Evolutionary conservation across 2,329 filamentous ascomycete genomes (phyloP).

Genomic region (Ceratocystiopsis brevicomis): DNA sequence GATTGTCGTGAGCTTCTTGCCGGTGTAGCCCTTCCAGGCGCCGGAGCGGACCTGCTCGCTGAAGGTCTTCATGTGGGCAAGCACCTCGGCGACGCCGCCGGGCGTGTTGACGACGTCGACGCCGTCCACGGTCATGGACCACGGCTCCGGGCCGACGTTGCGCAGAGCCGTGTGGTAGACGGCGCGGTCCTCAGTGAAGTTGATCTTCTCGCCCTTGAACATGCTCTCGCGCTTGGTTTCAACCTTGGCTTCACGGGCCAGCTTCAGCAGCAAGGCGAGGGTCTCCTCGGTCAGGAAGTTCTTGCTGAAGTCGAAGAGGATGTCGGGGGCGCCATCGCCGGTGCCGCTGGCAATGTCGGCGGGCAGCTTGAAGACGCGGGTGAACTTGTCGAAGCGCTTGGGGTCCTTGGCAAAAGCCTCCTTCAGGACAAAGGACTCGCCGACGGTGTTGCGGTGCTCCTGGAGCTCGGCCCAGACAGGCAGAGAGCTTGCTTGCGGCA

Average conservation of each 20-base stretch:
- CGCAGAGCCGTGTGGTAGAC: slow-evolving; percentile 91
- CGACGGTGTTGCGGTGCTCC: slow-evolving; percentile 69
- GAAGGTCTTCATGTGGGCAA: slow-evolving; percentile 97
- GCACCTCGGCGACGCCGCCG: slow-evolving; percentile 73
- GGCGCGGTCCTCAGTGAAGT: slow-evolving; percentile 92
- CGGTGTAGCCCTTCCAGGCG: slow-evolving; percentile 91
- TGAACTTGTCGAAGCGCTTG: slow-evolving; percentile 77
- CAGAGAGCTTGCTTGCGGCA: slow-evolving; percentile 75
- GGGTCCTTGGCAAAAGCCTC: slow-evolving; percentile 82
- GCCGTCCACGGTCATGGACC: slow-evolving; percentile 70
- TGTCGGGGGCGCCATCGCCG: slow-evolving; percentile 41
- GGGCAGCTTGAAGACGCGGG: slow-evolving; percentile 63
- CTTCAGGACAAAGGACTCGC: slow-evolving; percentile 81
- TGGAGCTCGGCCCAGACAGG: slow-evolving; percentile 80
- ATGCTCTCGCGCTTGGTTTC: slow-evolving; percentile 92
- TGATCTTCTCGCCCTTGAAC: slow-evolving; percentile 97
- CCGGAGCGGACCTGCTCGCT: slow-evolving; percentile 86
- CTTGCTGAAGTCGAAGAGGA: slow-evolving; percentile 97
- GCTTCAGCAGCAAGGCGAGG: slow-evolving; percentile 64
- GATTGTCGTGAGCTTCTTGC: slow-evolving; percentile 92
- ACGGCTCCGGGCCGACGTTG: slow-evolving; percentile 53
- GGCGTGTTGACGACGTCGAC: slow-evolving; percentile 80
- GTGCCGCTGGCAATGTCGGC: slow-evolving; percentile 44
- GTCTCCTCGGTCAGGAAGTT: slow-evolving; percentile 95
- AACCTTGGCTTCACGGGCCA: slow-evolving; percentile 77